Evolutionary conservation across 208 protist genomes (phyloP).

Genomic region (Hexamita inflata): DNA sequence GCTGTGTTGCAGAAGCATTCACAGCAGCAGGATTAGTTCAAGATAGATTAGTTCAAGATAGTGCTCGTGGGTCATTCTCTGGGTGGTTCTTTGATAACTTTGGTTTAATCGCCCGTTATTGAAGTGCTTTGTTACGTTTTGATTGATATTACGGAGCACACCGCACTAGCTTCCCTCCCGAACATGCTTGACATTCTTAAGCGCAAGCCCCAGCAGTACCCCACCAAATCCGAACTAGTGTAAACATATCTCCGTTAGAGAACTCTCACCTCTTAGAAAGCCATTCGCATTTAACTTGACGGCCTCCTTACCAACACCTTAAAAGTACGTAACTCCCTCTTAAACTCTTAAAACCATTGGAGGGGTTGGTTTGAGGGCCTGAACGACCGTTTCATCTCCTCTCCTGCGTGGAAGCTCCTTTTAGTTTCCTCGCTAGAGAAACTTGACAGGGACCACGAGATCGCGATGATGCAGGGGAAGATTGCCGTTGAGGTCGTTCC

Average conservation of each 20-base stretch:
- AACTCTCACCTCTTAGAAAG: not conserved
- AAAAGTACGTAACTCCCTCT: not conserved
- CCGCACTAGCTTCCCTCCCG: conserved; percentile 2
- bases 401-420: not conserved
- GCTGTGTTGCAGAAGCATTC: too few species aligned
- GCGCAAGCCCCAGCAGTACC: not conserved
- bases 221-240: not conserved
- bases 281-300: too few species aligned
- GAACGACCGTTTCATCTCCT: not conserved
- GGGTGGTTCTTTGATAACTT: not conserved
- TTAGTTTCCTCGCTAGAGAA: not conserved
- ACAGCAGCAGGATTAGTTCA: not conserved
- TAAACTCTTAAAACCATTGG: not conserved
- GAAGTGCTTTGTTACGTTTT: not conserved
- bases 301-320: not conserved
- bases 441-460: conserved; percentile 19
- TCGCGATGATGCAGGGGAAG: not conserved
- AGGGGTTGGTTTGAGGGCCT: conserved; percentile 1
- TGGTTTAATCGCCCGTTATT: not conserved
- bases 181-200: conserved; percentile 3
- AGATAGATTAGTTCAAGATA: not conserved
- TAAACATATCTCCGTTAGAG: not conserved
- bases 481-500: not conserved
- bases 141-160: conserved; percentile 8
- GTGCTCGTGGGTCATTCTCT: conserved; percentile 9